Evolutionary conservation across 371 early-diverging fungal genomes (phyloP), one percentile per base, ranked within the genome.

Genomic region (Lichtheimia ornata): DNA sequence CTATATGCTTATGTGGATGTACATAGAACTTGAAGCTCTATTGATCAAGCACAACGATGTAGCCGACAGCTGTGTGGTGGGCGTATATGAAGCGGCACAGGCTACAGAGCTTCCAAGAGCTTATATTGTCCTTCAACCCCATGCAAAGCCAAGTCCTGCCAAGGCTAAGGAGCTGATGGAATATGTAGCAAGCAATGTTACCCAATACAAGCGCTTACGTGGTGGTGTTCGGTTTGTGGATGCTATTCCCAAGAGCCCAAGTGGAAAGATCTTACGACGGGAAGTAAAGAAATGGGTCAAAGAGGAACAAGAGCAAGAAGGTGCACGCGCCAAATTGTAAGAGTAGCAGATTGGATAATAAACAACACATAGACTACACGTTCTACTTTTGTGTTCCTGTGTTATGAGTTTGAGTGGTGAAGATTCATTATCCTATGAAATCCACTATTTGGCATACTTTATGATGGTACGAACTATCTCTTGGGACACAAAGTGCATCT

Each of bases 21-120:
- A 2, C 25, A 18, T 20, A 67, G 95, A 94, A 64, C 74, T 96
- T 13, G 97, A 95, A 65, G 90, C 87, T 0, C 20, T 90, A 20
- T 71, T 95, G 50, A 59, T 92, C 41, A 69, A 84, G 22, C 84
- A 91, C 52, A 86, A 88, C 0, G 43, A 60, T 22, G 80, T 96
- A 13, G 81, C 80, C 18, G 94, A 96, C 61, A 83, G 85, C n/a
- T 90, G 89, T 6, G 91, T 93, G 24, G 79, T 89, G 41, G 89
- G 88, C 14, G 66, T 82, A 0, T 86, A 82, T 42, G 73, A 74
- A 40, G 50, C 70, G 7, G 30, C 64, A 22, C 71, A 82, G 50
- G 89, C 87, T 4, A 93, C 92, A 1, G 94, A 93, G 66, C 65
- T 93, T 3, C 95, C 95, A 4, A 63, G 84, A 25, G 95, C 92